phyloP scores from a whole-genome alignment of 768 basidiomycete genomes.

The Xerocomus brunneocitrinus region DNA sequence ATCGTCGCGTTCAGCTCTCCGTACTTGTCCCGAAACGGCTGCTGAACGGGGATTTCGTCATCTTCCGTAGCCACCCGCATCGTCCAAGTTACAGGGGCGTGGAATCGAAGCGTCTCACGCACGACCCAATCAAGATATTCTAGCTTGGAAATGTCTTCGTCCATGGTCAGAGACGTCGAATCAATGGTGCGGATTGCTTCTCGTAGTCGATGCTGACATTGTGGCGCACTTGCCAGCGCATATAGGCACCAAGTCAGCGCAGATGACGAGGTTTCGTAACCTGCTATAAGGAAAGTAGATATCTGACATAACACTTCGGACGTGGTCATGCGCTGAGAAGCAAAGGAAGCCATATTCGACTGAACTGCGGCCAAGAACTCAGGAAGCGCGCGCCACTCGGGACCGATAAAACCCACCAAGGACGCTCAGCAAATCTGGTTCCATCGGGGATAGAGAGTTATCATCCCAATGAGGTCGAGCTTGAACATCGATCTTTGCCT shows the following conservation, averaged over 20 bases:
- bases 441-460: constrained; percentile 13
- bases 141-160: constrained; percentile 36
- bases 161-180: constrained; percentile 11
- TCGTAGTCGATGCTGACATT: constrained; percentile 45
- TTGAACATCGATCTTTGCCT: constrained; percentile 34
- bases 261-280: constrained; percentile 59
- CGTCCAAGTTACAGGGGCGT: constrained; percentile 54
- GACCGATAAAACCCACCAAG: constrained; percentile 37
- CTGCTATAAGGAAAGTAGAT: constrained; percentile 58
- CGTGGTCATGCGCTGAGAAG: constrained; percentile 47
- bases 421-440: constrained; percentile 48
- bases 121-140: constrained; percentile 60
- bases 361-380: constrained; percentile 39
- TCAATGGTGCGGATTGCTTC: constrained; percentile 36
- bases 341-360: constrained; percentile 47
- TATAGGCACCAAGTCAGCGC: constrained; percentile 63
- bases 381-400: neutral
- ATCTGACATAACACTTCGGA: constrained; percentile 61
- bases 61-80: constrained; percentile 48
- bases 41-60: constrained; percentile 49
- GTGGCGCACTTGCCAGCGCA: constrained; percentile 44
- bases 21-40: constrained; percentile 30
- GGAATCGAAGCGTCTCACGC: constrained; percentile 51
- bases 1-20: constrained; percentile 33
- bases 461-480: constrained; percentile 11